A percentile compares a stretch with the other conserved stretches of the same genome.
Evolutionary conservation across 768 basidiomycete genomes (phyloP).

Genomic region (Hericium erinaceus): DNA sequence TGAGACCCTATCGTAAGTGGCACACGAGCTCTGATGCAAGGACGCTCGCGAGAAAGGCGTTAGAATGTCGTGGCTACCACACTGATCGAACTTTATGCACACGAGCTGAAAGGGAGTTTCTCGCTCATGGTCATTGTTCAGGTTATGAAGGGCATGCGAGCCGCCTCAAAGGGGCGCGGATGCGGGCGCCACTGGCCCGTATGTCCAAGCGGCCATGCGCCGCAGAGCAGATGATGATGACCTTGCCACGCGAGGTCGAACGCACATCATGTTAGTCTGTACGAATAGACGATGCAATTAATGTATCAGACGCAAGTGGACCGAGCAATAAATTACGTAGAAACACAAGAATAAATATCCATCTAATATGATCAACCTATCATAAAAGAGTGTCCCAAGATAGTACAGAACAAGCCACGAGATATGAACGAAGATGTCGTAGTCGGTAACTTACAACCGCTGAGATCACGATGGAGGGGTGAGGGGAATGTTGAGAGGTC

Average conservation of each 20-base stretch:
- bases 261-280: no score
- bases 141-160: not conserved
- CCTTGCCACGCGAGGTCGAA: not conserved
- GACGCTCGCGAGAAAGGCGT: no score
- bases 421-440: not conserved
- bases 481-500: conserved; percentile 7
- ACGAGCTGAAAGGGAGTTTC: not conserved
- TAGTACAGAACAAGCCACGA: not conserved
- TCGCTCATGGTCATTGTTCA: not conserved
- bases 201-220: not conserved
- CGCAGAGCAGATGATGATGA: not conserved
- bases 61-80: no score
- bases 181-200: not conserved
- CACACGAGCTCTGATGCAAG: not conserved
- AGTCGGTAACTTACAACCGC: no score
- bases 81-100: no score
- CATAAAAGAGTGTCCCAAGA: not conserved
- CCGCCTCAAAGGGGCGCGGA: not conserved
- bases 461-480: not conserved
- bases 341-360: not conserved
- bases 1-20: not conserved
- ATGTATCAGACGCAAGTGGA: no score
- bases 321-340: not conserved
- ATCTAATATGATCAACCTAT: no score
- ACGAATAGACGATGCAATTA: no score